Base-by-base conservation (phyloP, 495 filamentous ascomycete species). In the Lepidopterella palustris region DNA sequence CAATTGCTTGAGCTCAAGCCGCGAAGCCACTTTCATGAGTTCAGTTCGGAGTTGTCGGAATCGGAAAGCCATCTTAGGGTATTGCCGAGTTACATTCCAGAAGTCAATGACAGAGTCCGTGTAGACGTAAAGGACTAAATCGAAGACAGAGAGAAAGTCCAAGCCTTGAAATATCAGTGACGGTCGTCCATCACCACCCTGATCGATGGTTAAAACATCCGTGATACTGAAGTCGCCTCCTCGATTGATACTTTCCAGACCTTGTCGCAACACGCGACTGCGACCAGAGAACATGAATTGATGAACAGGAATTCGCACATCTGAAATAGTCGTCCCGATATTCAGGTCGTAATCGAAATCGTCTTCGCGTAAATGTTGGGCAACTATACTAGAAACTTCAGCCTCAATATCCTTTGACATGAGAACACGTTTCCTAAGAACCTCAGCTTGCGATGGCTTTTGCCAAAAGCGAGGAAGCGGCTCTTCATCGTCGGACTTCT, bases 31-130 rank as follows among this genome's bases (percentile, higher is more conserved):
- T 57, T 81, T 88, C 89, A 96, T 95, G 26, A 96, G 78, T 65
- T 97, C 91, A 5, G 74, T 79, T 15, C 91, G 85, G 13, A 92
- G 77, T 64, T 90, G 87, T 25, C 89, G 87, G 70, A 87, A 92
- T 50, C 87, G 77, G 58, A 72, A 80, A 8, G 84, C 83, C 71
- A 85, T 78, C 35, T 80, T 77, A 25, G 83, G 80, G 23, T 77
- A 79, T 48, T 80, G 79, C 45, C 81, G 82, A 11, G 83, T 84
- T 56, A 79, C 71, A 50, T 92, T 86, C 93, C 93, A 98, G 15
- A 89, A 84, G 58, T 93, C 90, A 35, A 96, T 76, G 25, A 92
- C 75, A 24, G 72, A 78, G 65, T 97, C 93, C 23, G 84, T 83
- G 71, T 97, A 97, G 6, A 88, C 67, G 68, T 88, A 97, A 31